These are phyloP conservation scores for Bruguiera parviflora DNA, from an alignment of 345 rosid genomes.

Conservation along the genomic window DNA sequence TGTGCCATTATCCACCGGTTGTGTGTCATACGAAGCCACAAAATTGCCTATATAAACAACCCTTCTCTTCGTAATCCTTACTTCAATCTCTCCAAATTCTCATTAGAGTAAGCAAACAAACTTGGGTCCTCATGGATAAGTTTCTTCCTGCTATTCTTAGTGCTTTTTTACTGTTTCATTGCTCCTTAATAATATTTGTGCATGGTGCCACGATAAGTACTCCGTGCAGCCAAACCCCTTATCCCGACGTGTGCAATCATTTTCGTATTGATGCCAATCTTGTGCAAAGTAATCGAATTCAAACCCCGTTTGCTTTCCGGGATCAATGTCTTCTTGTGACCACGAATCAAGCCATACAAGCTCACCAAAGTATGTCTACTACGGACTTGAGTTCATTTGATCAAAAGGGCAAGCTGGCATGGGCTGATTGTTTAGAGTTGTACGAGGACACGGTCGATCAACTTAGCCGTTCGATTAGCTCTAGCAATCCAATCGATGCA, in stretches of 20 bases:
- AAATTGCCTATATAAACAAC: slow-evolving; percentile 29
- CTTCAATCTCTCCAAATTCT: slow-evolving; percentile 6
- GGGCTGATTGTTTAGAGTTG: slow-evolving; percentile 63
- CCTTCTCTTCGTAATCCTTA: slow-evolving; percentile 12
- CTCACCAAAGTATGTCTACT: slow-evolving; percentile 41
- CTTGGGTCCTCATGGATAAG: slow-evolving; percentile 25
- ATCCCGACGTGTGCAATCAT: slow-evolving; percentile 47
- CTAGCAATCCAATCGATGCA: slow-evolving; percentile 39
- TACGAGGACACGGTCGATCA: slow-evolving; percentile 49
- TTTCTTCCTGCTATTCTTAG: slow-evolving; percentile 15
- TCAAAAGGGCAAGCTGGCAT: slow-evolving; percentile 48
- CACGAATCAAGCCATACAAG: slow-evolving; percentile 47
- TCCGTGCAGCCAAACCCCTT: slow-evolving; percentile 59
- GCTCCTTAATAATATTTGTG: slow-evolving; percentile 5
- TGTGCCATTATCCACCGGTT: not conserved
- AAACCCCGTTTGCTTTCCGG: slow-evolving; percentile 30
- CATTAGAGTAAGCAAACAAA: no score
- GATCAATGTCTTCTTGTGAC: slow-evolving; percentile 47
- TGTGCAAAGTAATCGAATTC: slow-evolving; percentile 4
- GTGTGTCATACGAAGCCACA: not conserved
- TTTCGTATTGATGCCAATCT: slow-evolving; percentile 22
- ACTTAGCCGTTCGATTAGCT: slow-evolving; percentile 50
- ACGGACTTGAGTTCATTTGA: slow-evolving; percentile 41
- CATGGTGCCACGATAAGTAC: slow-evolving; percentile 29
- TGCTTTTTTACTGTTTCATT: slow-evolving; percentile 19